phyloP scores from a whole-genome alignment of 2,329 filamentous ascomycete genomes.

The Aureobasidium leucospermi region DNA sequence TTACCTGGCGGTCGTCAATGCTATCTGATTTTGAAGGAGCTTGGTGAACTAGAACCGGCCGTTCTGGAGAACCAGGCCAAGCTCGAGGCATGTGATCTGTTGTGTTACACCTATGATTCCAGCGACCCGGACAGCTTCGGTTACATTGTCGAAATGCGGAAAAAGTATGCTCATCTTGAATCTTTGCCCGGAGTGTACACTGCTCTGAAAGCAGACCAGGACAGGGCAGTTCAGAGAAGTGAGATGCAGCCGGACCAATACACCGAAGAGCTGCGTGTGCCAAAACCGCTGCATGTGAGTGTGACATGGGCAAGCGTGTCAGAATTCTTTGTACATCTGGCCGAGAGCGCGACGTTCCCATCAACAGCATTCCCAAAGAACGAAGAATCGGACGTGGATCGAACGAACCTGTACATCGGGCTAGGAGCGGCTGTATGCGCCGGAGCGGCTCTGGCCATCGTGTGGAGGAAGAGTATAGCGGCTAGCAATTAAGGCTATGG shows the following conservation, averaged over 20 bases:
- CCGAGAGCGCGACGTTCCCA: conserved; percentile 85
- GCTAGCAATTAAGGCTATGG: background rate
- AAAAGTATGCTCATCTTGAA: conserved; percentile 74
- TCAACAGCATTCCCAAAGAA: conserved; percentile 82
- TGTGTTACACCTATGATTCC: conserved; percentile 95
- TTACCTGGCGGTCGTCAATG: conserved; percentile 93
- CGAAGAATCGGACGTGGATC: conserved; percentile 77
- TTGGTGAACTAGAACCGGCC: conserved; percentile 90
- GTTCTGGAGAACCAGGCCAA: conserved; percentile 88
- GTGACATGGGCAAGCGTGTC: conserved; percentile 91
- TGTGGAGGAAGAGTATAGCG: conserved; percentile 43
- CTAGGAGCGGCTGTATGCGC: conserved; percentile 62
- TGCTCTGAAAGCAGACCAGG: conserved; percentile 87
- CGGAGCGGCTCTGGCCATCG: conserved; percentile 50
- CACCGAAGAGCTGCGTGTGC: conserved; percentile 77
- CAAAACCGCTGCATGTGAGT: conserved; percentile 85
- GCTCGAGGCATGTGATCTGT: conserved; percentile 83
- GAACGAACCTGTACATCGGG: conserved; percentile 78
- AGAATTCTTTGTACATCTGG: conserved; percentile 85
- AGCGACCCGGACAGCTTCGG: conserved; percentile 93
- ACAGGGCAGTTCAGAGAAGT: conserved; percentile 92
- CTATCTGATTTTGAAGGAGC: conserved; percentile 90
- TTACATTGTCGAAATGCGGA: conserved; percentile 75
- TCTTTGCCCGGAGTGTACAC: conserved; percentile 88
- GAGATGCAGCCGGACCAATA: conserved; percentile 90